Evolutionary conservation across 257 asterid genomes (phyloP).

Genomic region (Penstemon barbatus): DNA sequence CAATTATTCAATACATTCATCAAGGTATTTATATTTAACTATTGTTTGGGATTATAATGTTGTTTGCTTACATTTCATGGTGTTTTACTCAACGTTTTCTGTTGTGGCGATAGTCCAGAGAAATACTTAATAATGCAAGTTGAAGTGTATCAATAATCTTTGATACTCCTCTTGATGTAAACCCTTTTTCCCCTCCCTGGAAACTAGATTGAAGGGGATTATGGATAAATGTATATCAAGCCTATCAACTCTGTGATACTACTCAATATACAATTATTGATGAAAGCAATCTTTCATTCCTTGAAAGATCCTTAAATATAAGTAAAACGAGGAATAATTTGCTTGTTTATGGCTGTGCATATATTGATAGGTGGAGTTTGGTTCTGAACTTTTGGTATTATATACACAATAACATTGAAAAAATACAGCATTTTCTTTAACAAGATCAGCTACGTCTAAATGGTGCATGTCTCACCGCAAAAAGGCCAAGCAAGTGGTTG

Average conservation of each 20-base stretch:
- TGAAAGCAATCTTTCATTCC: not conserved
- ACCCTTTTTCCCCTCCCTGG: not conserved
- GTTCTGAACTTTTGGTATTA: slow-evolving; percentile 13
- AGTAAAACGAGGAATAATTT: slow-evolving; percentile 9
- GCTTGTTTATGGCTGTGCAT: slow-evolving; percentile 6
- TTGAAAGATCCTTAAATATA: not conserved
- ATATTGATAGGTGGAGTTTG: slow-evolving; percentile 1
- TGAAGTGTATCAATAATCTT: no score
- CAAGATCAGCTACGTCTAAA: slow-evolving; percentile 76
- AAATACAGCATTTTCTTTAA: slow-evolving; percentile 38
- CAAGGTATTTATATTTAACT: not conserved
- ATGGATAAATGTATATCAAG: not conserved
- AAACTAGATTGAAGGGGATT: not conserved
- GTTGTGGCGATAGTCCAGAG: no score
- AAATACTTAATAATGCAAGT: no score
- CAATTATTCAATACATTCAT: not conserved
- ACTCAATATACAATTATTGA: not conserved
- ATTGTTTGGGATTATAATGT: not conserved
- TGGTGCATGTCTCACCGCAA: slow-evolving; percentile 86
- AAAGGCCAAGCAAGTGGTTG: slow-evolving; percentile 90
- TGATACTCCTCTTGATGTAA: not conserved
- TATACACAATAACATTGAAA: slow-evolving; percentile 9
- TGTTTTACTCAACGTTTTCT: no score
- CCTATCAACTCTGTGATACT: slow-evolving; percentile 9
- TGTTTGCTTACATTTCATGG: no score